These are phyloP conservation scores for Naganishia liquefaciens DNA, from an alignment of 1,284 basidiomycete genomes.

Conservation along the genomic window DNA sequence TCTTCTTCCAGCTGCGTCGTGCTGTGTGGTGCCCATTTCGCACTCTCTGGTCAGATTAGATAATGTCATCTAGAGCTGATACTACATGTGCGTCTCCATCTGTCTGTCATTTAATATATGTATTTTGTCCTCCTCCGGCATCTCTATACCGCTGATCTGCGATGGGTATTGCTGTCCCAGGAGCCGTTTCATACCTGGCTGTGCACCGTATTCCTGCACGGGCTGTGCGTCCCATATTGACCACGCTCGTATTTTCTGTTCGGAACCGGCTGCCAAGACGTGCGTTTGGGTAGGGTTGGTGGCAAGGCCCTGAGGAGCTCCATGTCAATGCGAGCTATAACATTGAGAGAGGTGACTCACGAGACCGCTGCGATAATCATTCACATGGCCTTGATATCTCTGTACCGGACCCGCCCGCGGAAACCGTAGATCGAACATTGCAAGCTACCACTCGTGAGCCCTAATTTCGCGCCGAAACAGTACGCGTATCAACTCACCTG, in stretches of 20 bases:
- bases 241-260: constrained; percentile 26
- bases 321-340: neutral
- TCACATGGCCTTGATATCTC: constrained; percentile 27
- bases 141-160: constrained; percentile 12
- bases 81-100: constrained; percentile 20
- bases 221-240: constrained; percentile 16
- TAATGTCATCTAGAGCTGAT: constrained; percentile 32
- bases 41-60: constrained; percentile 49
- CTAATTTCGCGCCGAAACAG: neutral
- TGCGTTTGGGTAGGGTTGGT: constrained; percentile 19
- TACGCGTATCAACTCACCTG: constrained; percentile 17
- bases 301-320: constrained; percentile 9
- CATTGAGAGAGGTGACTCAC: constrained; percentile 1
- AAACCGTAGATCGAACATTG: constrained; percentile 31
- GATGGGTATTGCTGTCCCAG: neutral
- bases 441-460: constrained; percentile 10
- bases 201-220: neutral
- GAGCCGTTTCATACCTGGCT: neutral
- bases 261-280: constrained; percentile 27
- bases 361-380: constrained; percentile 26
- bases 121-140: constrained; percentile 17
- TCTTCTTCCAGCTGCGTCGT: constrained; percentile 36
- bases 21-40: constrained; percentile 44
- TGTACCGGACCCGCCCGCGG: constrained; percentile 8
- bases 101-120: constrained; percentile 24